Conservation (phyloP, 116 monocot species). For the Trichopus zeylanicus region DNA sequence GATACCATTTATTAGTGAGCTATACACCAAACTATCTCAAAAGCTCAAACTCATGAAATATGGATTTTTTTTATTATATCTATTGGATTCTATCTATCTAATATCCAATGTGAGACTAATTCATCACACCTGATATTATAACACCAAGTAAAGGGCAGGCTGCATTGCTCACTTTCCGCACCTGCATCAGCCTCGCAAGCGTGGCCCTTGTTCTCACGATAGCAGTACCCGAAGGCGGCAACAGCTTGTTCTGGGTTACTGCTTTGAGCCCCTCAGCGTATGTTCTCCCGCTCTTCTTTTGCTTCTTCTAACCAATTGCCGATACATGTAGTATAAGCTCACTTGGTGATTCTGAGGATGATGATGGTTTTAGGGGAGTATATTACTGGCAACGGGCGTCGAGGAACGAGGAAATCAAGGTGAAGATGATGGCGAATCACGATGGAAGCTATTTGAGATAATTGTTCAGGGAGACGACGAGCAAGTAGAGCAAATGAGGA, state of each 20-base stretch:
- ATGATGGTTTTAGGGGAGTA: constrained; percentile 42
- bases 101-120: too few relatives aligned
- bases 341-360: neutral
- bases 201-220: constrained; percentile 91
- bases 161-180: constrained; percentile 94
- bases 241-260: constrained; percentile 92
- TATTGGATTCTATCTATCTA: too few relatives aligned
- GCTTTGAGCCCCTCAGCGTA: constrained; percentile 70
- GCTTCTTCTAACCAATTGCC: too few relatives aligned
- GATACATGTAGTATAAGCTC: too few relatives aligned
- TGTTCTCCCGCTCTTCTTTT: too few relatives aligned
- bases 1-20: too few relatives aligned
- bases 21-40: too few relatives aligned
- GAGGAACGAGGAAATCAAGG: constrained; percentile 94
- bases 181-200: constrained; percentile 90
- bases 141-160: constrained; percentile 90
- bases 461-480: constrained; percentile 85
- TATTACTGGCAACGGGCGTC: constrained; percentile 93
- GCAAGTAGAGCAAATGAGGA: constrained; percentile 88
- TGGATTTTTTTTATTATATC: too few relatives aligned
- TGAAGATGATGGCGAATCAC: constrained; percentile 69
- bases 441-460: constrained; percentile 74
- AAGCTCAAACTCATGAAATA: too few relatives aligned
- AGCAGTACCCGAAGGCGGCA: constrained; percentile 82
- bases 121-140: too few relatives aligned